Evolutionary conservation across 75 land plant genomes (phyloP), one percentile per base, ranked within the genome.

Genomic region (Cupressus sempervirens): DNA sequence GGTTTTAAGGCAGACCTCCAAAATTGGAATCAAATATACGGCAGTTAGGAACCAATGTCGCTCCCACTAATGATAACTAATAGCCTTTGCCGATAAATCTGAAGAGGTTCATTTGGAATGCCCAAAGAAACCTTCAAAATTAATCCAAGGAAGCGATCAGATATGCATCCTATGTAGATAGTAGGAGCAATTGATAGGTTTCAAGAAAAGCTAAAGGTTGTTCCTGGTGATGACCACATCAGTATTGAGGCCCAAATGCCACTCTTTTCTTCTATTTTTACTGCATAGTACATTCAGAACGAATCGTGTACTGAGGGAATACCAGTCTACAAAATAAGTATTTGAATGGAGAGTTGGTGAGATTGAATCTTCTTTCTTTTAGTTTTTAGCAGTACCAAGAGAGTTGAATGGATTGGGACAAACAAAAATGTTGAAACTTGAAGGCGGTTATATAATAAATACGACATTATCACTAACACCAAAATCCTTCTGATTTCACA

Each of bases 261-360:
- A 98, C 99, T 56, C 92, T 98, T 6, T 93, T 98, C 82, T 98
- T 98, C 88, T 92, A 91, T 80, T 97, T 53, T 87, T 98, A 76
- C 92, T 98, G 46, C 96, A 98, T 0, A 98, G 96, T 89, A 95
- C 99, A 35, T 91, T 98, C 65, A 95, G 98, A 32, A 96, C 97
- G 83, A 98, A 96, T 81, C 92, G 98, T 46, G 98, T 98, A 32
- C 86, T 96, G 85, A 91, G 93, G 79, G 99, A 98, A 75, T 96
- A 95, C 83, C 90, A 96, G 86, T 92, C 96, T 43, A 92, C 98
- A 11, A 89, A 91, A 54, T 98, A 96, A 91, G 98, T 97, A 85
- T 98, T 98, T 90, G 97, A 94, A 54, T 98, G 99, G 99, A 95
- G 96, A 30, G 90, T 98, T 79, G 99, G 98, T 87, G 99, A 98